Evolutionary conservation across 106 monocot species (phyloP).

Genomic region (Apostasia shenzhenica): DNA sequence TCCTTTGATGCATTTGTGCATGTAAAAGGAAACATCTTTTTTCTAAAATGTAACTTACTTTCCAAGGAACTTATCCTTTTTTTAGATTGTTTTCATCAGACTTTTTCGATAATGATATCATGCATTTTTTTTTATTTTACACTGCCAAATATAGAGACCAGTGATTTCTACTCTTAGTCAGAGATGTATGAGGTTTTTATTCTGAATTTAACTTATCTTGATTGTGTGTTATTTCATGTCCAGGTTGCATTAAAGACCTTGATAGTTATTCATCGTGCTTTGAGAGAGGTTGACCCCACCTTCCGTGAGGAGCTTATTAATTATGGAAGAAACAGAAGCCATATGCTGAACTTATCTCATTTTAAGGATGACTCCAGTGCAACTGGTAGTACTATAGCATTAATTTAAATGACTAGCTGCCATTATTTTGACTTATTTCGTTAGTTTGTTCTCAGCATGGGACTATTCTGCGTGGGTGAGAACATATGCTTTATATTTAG

Average conservation of each 20-base stretch:
- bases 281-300: constrained; percentile 91
- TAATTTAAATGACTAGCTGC: background rate
- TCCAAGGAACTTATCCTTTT: too few relatives aligned
- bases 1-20: too few relatives aligned
- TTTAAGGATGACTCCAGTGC: constrained; percentile 98
- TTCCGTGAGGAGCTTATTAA: constrained; percentile 96
- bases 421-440: constrained; percentile 4
- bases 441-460: constrained; percentile 61
- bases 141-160: background rate
- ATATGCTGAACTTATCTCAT: constrained; percentile 89
- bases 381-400: constrained; percentile 36
- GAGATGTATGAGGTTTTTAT: background rate
- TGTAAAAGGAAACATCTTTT: too few relatives aligned
- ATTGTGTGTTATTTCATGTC: constrained; percentile 2
- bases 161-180: background rate
- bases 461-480: constrained; percentile 97
- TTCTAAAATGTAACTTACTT: too few relatives aligned
- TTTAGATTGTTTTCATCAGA: too few relatives aligned
- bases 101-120: too few relatives aligned
- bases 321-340: constrained; percentile 75
- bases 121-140: background rate
- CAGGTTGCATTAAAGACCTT: constrained; percentile 96
- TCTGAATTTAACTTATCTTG: background rate
- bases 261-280: constrained; percentile 88
- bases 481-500: constrained; percentile 82